These are phyloP conservation scores for Boletus tylopilopsis DNA, from an alignment of 768 basidiomycete genomes.

Conservation along the genomic window DNA sequence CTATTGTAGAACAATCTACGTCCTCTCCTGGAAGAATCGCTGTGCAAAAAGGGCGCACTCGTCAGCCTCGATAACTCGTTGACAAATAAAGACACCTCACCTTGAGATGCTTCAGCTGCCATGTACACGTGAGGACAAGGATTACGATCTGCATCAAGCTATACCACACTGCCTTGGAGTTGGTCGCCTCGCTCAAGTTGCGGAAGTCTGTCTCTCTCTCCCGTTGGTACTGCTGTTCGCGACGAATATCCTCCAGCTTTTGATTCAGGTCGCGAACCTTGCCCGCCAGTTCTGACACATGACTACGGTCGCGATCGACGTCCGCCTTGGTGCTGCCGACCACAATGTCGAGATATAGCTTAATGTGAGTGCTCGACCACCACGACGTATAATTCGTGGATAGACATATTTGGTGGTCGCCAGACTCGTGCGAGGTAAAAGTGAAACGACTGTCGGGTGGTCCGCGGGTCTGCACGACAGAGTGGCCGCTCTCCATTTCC, in stretches of 20 bases:
- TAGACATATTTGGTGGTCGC: slow-evolving; percentile 96
- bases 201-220: slow-evolving; percentile 92
- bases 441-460: slow-evolving; percentile 91
- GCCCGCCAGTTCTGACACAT: slow-evolving; percentile 74
- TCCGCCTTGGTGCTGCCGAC: slow-evolving; percentile 88
- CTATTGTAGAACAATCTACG: slow-evolving; percentile 29
- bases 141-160: slow-evolving; percentile 84
- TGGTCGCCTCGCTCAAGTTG: slow-evolving; percentile 84
- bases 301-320: slow-evolving; percentile 80
- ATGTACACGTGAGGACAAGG: slow-evolving; percentile 78
- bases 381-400: slow-evolving; percentile 90
- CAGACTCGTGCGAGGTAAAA: slow-evolving; percentile 95
- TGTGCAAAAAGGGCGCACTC: slow-evolving; percentile 24
- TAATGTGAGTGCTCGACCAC: slow-evolving; percentile 85
- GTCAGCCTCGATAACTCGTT: background rate
- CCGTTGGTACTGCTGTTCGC: slow-evolving; percentile 97
- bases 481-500: slow-evolving; percentile 83
- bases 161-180: slow-evolving; percentile 94
- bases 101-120: slow-evolving; percentile 92
- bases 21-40: slow-evolving; percentile 87
- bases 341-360: slow-evolving; percentile 90
- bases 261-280: slow-evolving; percentile 92
- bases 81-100: slow-evolving; percentile 37
- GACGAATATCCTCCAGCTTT: slow-evolving; percentile 87
- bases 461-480: slow-evolving; percentile 86